A percentile compares a stretch with the other conserved stretches of the same genome.
Conservation (phyloP, 2,329 filamentous ascomycete species). For the Alternaria ventricosa region DNA sequence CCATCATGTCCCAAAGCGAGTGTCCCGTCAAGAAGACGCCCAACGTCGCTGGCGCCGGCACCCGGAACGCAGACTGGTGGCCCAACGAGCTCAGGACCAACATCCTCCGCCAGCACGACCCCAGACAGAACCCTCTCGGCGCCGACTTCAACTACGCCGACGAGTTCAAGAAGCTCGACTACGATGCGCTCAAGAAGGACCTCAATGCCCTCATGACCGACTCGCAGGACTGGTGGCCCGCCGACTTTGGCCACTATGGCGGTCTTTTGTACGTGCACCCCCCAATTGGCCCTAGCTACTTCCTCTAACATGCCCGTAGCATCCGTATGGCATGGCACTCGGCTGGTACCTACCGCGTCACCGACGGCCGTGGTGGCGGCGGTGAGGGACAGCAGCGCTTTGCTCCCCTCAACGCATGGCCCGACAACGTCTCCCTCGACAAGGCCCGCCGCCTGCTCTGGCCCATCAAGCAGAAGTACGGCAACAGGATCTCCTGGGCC, state of each 20-base stretch:
- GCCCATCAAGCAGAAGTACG: conserved; percentile 86
- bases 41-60: conserved; percentile 65
- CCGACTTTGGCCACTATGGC: conserved; percentile 81
- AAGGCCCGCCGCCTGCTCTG: conserved; percentile 80
- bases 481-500: conserved; percentile 82
- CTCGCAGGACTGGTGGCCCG: conserved; percentile 82
- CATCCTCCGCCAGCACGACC: conserved; percentile 75
- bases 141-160: conserved; percentile 74
- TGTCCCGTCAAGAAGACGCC: conserved; percentile 43
- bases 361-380: conserved; percentile 76
- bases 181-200: conserved; percentile 76
- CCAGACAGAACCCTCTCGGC: conserved; percentile 67
- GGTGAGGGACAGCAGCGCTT: conserved; percentile 80
- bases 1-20: conserved; percentile 43
- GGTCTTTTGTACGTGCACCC: conserved; percentile 64
- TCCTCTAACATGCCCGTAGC: conserved; percentile 24
- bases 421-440: conserved; percentile 78
- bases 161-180: conserved; percentile 76
- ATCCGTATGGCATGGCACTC: conserved; percentile 84
- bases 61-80: conserved; percentile 76
- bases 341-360: conserved; percentile 77
- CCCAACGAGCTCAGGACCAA: conserved; percentile 71
- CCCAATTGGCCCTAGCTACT: not conserved
- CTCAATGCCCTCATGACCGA: conserved; percentile 74
- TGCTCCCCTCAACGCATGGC: conserved; percentile 82